Evolutionary conservation across 1,284 basidiomycete genomes (phyloP).

Genomic region (Pyrrhoderma lamaoense): DNA sequence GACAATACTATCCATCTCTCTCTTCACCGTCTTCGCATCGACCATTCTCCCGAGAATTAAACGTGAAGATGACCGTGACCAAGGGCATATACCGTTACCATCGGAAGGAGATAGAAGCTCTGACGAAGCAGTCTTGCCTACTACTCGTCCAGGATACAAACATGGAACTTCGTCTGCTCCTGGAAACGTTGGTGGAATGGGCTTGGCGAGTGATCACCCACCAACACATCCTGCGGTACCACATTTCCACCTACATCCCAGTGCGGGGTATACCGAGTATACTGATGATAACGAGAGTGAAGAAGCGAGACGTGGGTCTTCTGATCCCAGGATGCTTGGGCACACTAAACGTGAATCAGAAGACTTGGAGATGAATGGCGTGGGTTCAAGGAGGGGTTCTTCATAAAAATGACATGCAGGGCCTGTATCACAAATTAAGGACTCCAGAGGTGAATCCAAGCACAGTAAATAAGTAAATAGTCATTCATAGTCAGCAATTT

Average conservation of each 20-base stretch:
- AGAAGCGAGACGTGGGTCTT: not conserved
- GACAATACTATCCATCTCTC: slow-evolving; percentile 72
- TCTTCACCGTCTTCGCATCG: slow-evolving; percentile 55
- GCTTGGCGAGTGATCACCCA: not conserved
- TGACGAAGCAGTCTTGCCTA: slow-evolving; percentile 11
- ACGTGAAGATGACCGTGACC: not conserved
- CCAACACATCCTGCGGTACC: slow-evolving; percentile 7
- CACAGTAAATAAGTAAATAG: no score
- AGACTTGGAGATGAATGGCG: slow-evolving; percentile 9
- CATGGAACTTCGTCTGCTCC: not conserved
- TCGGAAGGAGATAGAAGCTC: not conserved
- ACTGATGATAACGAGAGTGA: slow-evolving; percentile 5
- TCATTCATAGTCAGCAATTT: no score
- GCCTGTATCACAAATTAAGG: no score
- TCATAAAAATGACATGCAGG: no score
- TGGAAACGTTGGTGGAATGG: not conserved
- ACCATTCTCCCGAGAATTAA: slow-evolving; percentile 68
- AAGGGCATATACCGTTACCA: not conserved
- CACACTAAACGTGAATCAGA: not conserved
- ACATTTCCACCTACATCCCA: not conserved
- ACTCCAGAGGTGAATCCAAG: no score
- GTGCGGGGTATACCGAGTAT: slow-evolving; percentile 6
- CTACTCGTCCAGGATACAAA: not conserved
- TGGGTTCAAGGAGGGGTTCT: no score
- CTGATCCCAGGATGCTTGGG: not conserved